Conservation (phyloP, 2,329 filamentous ascomycete genomes). For the Phialophora expanda region DNA sequence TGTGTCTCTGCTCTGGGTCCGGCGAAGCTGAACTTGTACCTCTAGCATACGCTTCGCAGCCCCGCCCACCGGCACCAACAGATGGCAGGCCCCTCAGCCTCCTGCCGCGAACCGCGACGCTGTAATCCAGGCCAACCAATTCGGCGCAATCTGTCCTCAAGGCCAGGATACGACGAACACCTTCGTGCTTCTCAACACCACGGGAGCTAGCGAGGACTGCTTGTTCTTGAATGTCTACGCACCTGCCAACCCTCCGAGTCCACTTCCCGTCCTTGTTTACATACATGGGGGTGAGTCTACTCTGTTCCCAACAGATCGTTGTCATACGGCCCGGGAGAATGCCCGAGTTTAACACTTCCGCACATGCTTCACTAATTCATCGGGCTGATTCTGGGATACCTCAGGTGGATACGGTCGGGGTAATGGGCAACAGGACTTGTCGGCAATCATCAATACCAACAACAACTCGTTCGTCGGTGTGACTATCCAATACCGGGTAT, state of each 20-base stretch:
- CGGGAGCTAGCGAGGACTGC: conserved; percentile 48
- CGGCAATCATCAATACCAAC: conserved; percentile 54
- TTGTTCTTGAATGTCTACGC: conserved; percentile 51
- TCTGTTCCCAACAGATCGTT: not conserved
- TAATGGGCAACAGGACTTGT: conserved; percentile 45
- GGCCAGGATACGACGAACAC: conserved; percentile 35
- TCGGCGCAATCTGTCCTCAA: conserved; percentile 46
- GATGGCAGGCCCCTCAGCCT: conserved; percentile 45
- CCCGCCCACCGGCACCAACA: conserved; percentile 43
- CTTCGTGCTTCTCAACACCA: conserved; percentile 28
- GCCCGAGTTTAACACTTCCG: not conserved
- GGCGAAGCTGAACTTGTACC: conserved; percentile 29
- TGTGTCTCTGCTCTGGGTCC: not conserved
- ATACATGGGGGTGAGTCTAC: conserved; percentile 43
- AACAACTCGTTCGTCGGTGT: conserved; percentile 57
- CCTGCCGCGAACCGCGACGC: conserved; percentile 39
- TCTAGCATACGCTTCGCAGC: conserved; percentile 47
- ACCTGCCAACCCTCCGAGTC: conserved; percentile 41
- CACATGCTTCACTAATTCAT: not conserved
- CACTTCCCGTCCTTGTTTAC: conserved; percentile 48
- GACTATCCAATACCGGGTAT: conserved; percentile 57
- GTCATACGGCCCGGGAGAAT: not conserved
- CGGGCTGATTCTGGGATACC: not conserved
- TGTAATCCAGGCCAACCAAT: conserved; percentile 40
- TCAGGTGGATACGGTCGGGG: conserved; percentile 45